phyloP scores from a whole-genome alignment of 2,329 filamentous ascomycete genomes.

The Mycocentrospora acerina region DNA sequence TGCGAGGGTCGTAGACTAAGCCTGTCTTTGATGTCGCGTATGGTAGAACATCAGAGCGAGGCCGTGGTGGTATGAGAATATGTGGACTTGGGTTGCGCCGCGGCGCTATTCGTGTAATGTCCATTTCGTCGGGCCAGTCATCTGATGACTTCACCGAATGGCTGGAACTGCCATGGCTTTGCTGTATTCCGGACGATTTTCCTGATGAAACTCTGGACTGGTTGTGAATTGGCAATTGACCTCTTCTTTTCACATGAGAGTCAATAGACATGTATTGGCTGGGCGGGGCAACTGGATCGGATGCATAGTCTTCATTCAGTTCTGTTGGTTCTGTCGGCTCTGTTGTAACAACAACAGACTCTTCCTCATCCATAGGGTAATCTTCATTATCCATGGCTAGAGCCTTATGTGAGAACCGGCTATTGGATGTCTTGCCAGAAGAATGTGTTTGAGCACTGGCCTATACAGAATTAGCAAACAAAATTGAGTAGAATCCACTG shows the following conservation, averaged over 20 bases:
- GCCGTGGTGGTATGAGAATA: conserved; percentile 33
- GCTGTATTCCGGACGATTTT: conserved; percentile 5
- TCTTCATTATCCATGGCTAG: conserved; percentile 31
- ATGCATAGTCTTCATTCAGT: conserved; percentile 27
- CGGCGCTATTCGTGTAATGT: conserved; percentile 14
- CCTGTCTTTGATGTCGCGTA: conserved; percentile 44
- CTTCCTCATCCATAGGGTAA: conserved; percentile 31
- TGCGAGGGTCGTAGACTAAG: conserved; percentile 79
- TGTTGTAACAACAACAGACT: conserved; percentile 31
- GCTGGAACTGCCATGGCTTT: conserved; percentile 8
- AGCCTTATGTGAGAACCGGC: conserved; percentile 10
- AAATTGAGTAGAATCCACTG: too few relatives aligned
- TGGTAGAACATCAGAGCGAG: conserved; percentile 38
- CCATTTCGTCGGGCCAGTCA: conserved; percentile 26
- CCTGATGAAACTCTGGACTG: conserved; percentile 13
- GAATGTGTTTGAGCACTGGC: conserved; percentile 4
- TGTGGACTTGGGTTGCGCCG: conserved; percentile 22
- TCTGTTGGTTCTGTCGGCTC: conserved; percentile 15
- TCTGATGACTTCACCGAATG: conserved; percentile 12
- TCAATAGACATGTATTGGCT: background rate
- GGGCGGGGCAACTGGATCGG: conserved; percentile 32
- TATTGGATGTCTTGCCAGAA: conserved; percentile 18
- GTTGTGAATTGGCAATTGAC: conserved; percentile 31
- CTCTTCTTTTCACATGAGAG: conserved; percentile 18
- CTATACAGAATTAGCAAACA: conserved; percentile 5